Evolutionary conservation across 495 filamentous ascomycete species (phyloP), one percentile per base, ranked within the genome.

Genomic region (Xylona heveae): DNA sequence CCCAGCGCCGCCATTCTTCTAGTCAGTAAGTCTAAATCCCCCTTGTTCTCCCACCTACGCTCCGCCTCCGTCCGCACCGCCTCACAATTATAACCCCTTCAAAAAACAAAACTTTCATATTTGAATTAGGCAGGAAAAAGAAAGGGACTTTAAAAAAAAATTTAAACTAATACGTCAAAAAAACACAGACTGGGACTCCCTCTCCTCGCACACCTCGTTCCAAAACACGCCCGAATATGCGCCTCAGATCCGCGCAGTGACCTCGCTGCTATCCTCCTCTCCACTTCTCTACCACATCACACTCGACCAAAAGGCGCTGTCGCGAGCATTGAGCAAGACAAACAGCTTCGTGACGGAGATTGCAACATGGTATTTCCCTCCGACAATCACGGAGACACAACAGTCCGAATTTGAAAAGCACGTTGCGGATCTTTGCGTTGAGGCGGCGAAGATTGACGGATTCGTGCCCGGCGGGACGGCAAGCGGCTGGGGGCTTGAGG

Each of bases 401-500:
- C 20, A 35, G 18, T 2, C 20, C 24, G 13, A 5, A 13, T 35
- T 35, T 12, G 14, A 7, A 16, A 3, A 13, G 5, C 19, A 19
- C 6, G 12, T 35, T 17, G 12, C 32, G 3, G 6, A 25, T 24
- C 27, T 35, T 14, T 8, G 16, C 12, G 14, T 10, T 4, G 3
- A 24, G 25, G 3, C 20, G 6, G 4, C n/a, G 14, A 35, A 35
- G 16, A 24, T 24, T 2, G 43, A 47, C 15, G 46, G 40, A 1
- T 31, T 19, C 23, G 42, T 36, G n/a, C n/a, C n/a, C n/a, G n/a
- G n/a, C 14, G 42, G 21, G 2, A 28, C 37, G 49, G 23, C 47
- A 38, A 24, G 48, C 37, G 46, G 52, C 29, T 38, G 41, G 47
- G 37, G 42, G 35, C 23, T 54, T 48, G 33, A 42, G 32, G 50